phyloP scores from a whole-genome alignment of 176 grass and related monocot species.

The Zea mays region DNA sequence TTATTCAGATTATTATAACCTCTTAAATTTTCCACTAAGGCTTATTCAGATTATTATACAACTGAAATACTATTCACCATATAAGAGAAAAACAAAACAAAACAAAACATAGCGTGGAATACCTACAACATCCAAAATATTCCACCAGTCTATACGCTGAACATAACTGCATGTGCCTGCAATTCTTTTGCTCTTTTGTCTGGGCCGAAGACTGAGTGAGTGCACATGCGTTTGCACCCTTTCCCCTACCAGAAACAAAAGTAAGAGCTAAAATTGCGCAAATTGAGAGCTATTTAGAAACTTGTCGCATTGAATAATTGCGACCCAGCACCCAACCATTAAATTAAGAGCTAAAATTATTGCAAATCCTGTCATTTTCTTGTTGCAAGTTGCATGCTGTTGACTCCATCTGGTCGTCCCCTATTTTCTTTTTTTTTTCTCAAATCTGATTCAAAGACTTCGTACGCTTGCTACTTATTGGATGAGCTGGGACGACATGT shows the following conservation, averaged over 20 bases:
- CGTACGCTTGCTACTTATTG: conserved; percentile 10
- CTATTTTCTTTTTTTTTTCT: neutral
- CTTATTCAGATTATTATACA: neutral
- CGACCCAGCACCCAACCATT: conserved; percentile 9
- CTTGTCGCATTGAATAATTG: neutral
- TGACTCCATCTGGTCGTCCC: conserved; percentile 24
- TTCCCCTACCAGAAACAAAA: neutral
- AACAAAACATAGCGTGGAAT: neutral
- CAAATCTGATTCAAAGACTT: neutral
- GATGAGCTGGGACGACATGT: conserved; percentile 6
- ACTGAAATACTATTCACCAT: neutral
- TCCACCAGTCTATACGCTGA: neutral
- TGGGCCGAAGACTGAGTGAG: conserved; percentile 12
- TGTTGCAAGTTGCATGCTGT: conserved; percentile 35
- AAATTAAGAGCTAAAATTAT: neutral
- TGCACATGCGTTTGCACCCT: conserved; percentile 26
- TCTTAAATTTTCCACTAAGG: no score
- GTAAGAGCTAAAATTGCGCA: neutral
- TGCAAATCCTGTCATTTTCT: conserved; percentile 6
- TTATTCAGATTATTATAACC: no score
- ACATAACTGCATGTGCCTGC: conserved; percentile 6
- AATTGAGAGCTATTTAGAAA: neutral
- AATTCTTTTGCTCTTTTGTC: neutral
- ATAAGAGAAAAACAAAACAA: neutral
- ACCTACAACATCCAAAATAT: conserved; percentile 9